phyloP scores from a whole-genome alignment of 1,284 basidiomycete species.

The Puccinia horiana region DNA sequence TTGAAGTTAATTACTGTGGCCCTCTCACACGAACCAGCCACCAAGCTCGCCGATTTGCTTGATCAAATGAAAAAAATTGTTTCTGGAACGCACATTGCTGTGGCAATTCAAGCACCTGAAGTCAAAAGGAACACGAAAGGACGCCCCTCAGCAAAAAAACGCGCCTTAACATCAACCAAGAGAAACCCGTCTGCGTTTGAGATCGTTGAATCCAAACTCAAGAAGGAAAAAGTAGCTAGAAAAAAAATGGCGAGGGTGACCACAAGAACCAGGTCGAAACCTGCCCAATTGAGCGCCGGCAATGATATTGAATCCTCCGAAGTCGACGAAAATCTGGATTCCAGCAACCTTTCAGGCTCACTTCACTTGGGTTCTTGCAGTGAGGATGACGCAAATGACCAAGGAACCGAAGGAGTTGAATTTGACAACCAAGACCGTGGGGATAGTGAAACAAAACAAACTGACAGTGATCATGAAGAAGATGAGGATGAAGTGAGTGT shows the following conservation, averaged over 20 bases:
- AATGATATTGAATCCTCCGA: neutral
- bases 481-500: too few relatives aligned
- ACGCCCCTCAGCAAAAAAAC: neutral
- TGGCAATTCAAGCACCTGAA: neutral
- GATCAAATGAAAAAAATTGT: neutral
- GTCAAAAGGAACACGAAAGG: slow-evolving; percentile 8
- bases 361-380: too few relatives aligned
- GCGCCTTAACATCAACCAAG: neutral
- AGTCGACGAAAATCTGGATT: too few relatives aligned
- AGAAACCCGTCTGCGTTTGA: neutral
- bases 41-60: neutral
- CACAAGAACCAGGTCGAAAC: neutral
- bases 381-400: too few relatives aligned
- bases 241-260: neutral
- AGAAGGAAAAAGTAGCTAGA: neutral
- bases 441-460: too few relatives aligned
- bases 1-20: neutral
- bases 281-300: neutral
- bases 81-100: neutral
- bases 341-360: too few relatives aligned
- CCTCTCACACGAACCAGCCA: neutral
- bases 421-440: too few relatives aligned
- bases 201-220: neutral
- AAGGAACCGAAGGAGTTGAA: too few relatives aligned
- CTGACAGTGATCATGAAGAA: too few relatives aligned